A percentile compares a stretch with the other conserved stretches of the same genome.
Conservation (phyloP, 495 filamentous ascomycete species). For the Astrothelium macrocarpum region DNA sequence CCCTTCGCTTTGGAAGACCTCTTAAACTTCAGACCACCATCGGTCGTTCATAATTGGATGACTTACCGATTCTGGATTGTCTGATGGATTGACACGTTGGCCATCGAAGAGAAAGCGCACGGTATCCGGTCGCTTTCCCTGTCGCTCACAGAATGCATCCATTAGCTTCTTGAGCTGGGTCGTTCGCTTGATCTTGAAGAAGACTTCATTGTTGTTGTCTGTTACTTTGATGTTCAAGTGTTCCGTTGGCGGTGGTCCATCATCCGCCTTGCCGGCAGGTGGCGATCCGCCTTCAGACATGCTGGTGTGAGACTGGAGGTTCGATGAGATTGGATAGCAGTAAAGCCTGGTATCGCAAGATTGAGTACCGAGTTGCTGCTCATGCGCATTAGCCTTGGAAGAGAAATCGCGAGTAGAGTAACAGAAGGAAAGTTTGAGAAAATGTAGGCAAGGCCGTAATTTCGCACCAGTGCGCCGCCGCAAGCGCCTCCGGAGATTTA, state of each 20-base stretch:
- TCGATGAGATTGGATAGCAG: background rate
- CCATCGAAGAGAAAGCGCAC: constrained; percentile 97
- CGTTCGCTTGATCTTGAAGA: constrained; percentile 99
- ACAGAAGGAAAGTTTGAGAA: background rate
- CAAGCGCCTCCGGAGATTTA: background rate
- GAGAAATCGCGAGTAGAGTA: background rate
- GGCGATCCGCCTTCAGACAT: constrained; percentile 42
- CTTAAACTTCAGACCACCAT: no score
- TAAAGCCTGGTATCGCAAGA: background rate
- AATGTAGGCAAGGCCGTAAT: background rate
- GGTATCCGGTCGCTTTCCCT: constrained; percentile 73
- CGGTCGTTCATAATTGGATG: background rate
- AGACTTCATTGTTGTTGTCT: constrained; percentile 99
- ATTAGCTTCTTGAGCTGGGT: constrained; percentile 96
- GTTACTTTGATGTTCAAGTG: constrained; percentile 99
- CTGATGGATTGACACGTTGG: constrained; percentile 72
- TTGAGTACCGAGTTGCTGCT: background rate
- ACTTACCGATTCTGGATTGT: constrained; percentile 88
- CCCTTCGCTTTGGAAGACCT: no score
- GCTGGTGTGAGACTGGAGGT: background rate
- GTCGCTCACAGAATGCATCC: constrained; percentile 96
- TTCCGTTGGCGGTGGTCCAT: constrained; percentile 50
- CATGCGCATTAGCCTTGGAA: background rate
- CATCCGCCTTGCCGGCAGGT: constrained; percentile 49
- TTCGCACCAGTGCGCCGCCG: background rate